Evolutionary conservation across 2,329 filamentous ascomycete genomes (phyloP).

Genomic region (Aspergillus pseudotamarii): DNA sequence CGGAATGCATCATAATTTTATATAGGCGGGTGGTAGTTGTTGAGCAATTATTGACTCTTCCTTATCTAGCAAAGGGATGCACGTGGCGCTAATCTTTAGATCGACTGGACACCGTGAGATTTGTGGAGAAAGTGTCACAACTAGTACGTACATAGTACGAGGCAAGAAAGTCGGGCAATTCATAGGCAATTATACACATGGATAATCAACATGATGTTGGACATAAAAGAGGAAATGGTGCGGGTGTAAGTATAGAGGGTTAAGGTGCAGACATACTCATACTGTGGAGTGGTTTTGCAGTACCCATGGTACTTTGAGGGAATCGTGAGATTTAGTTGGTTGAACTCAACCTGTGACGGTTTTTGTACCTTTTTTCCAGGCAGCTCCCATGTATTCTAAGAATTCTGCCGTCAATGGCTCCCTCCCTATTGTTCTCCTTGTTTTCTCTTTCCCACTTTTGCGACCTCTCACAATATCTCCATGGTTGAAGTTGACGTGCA

Average conservation of each 20-base stretch:
- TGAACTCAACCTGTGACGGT: not conserved
- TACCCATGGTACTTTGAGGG: not conserved
- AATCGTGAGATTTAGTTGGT: not conserved
- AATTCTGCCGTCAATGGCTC: not conserved
- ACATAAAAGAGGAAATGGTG: not conserved
- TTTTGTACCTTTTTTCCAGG: not conserved
- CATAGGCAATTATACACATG: not conserved
- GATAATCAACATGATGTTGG: not conserved
- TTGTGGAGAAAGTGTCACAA: not conserved
- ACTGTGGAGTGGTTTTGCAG: not conserved
- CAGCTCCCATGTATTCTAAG: not conserved
- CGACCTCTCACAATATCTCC: not conserved
- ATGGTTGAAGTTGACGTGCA: not conserved
- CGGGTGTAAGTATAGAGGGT: too few species aligned
- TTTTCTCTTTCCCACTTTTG: not conserved
- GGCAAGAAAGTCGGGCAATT: not conserved
- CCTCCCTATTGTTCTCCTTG: not conserved
- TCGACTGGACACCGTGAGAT: not conserved
- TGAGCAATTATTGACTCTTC: not conserved
- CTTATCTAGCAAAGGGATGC: not conserved
- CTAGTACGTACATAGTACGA: not conserved
- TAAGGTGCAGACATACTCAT: not conserved
- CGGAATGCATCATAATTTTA: not conserved
- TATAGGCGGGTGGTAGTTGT: not conserved
- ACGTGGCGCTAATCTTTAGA: constrained; percentile 2